A percentile compares a stretch with the other conserved stretches of the same genome.
Conservation (phyloP, 202 grass and related monocot species). For the Setaria italica region DNA sequence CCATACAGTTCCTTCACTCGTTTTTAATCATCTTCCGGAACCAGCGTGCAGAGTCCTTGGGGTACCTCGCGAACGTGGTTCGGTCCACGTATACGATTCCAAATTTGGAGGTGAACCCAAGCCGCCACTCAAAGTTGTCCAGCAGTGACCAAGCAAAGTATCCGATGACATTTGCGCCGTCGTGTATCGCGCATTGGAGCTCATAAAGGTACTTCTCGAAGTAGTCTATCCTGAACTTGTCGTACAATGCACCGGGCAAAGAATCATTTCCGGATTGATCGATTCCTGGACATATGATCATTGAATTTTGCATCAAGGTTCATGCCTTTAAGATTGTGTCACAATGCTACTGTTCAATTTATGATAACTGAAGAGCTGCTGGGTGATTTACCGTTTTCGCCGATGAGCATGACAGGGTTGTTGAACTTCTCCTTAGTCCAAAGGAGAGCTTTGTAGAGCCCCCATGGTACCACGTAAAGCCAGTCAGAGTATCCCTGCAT, state of each 20-base stretch:
- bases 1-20: neutral
- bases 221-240: slow-evolving; percentile 69
- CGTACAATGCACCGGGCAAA: slow-evolving; percentile 59
- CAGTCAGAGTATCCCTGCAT: slow-evolving; percentile 65
- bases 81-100: slow-evolving; percentile 54
- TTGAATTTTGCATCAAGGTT: neutral
- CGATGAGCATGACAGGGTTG: slow-evolving; percentile 63
- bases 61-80: slow-evolving; percentile 49
- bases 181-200: slow-evolving; percentile 39
- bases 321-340: neutral
- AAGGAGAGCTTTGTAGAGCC: slow-evolving; percentile 79
- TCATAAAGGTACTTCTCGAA: slow-evolving; percentile 59
- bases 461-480: slow-evolving; percentile 81
- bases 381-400: slow-evolving; percentile 65
- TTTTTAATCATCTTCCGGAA: slow-evolving; percentile 57
- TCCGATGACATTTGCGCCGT: slow-evolving; percentile 46
- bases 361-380: neutral
- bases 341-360: neutral
- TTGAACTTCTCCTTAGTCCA: slow-evolving; percentile 79
- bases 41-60: slow-evolving; percentile 63
- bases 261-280: slow-evolving; percentile 65
- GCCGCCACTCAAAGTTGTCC: slow-evolving; percentile 68
- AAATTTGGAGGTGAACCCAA: slow-evolving; percentile 63
- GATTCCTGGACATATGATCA: slow-evolving; percentile 51
- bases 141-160: slow-evolving; percentile 72